phyloP scores from a whole-genome alignment of 129 eudicot species.

The Pittosporum tobira region DNA sequence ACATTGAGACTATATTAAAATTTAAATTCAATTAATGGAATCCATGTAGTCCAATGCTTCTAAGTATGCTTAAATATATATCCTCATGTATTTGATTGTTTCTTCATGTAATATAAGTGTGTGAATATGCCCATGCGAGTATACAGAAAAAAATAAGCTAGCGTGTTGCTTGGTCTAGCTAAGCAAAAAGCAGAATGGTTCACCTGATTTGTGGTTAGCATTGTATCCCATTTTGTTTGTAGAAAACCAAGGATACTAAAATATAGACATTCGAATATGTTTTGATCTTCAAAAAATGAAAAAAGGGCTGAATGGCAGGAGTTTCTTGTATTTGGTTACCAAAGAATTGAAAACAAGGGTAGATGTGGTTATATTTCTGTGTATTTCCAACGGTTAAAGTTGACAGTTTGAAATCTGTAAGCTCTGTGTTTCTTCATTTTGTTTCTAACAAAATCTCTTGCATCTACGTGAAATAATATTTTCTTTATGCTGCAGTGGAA shows the following conservation, averaged over 20 bases:
- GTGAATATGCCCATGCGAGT: not conserved
- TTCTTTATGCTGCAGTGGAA: constrained; percentile 43
- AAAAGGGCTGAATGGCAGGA: not conserved
- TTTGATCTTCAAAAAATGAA: not conserved
- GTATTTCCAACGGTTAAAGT: not conserved
- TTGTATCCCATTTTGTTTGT: not conserved
- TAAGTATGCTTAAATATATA: too few species aligned
- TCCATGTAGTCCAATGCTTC: too few species aligned
- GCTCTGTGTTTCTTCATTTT: too few species aligned
- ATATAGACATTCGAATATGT: not conserved
- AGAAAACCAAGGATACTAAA: not conserved
- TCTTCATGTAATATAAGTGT: not conserved
- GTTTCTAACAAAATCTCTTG: not conserved
- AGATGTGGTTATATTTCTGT: not conserved
- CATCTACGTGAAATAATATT: not conserved
- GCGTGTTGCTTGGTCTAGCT: not conserved
- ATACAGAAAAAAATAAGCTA: not conserved
- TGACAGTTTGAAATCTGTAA: not conserved
- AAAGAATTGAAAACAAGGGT: not conserved
- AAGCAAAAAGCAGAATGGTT: too few species aligned
- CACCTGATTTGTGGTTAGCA: not conserved
- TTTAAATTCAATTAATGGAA: too few species aligned
- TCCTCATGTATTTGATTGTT: too few species aligned
- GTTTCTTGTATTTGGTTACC: not conserved
- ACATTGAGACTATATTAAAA: too few species aligned